A percentile compares a stretch with the other conserved stretches of the same genome.
phyloP scores from a whole-genome alignment of 176 grass and related monocot species.

The Triticum aestivum region DNA sequence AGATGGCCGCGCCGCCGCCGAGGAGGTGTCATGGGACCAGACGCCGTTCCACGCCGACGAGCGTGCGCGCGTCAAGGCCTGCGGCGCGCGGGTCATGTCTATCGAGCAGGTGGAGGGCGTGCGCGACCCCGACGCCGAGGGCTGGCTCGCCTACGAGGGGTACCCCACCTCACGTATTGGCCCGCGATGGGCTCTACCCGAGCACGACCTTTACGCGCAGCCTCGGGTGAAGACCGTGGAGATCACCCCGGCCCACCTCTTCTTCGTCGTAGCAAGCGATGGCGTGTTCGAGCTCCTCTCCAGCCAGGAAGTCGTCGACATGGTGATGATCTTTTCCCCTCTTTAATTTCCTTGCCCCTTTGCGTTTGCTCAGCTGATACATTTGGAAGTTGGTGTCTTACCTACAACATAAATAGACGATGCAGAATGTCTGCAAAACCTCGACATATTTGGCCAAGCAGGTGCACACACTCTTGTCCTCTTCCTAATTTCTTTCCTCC shows the following conservation, averaged over 20 bases:
- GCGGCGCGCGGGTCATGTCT: conserved; percentile 79
- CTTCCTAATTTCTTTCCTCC: too few relatives aligned
- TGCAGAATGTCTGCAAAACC: too few relatives aligned
- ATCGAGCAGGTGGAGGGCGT: conserved; percentile 81
- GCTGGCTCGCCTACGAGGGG: conserved; percentile 60
- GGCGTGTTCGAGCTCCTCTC: conserved; percentile 95
- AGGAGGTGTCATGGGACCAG: conserved; percentile 91
- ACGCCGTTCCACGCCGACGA: conserved; percentile 91
- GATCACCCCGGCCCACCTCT: conserved; percentile 66
- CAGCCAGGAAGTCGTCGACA: too few relatives aligned
- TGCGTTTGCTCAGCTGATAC: too few relatives aligned
- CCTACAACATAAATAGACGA: too few relatives aligned
- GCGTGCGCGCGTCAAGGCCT: conserved; percentile 70
- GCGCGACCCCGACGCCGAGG: conserved; percentile 44
- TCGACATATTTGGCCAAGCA: too few relatives aligned
- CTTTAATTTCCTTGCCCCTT: too few relatives aligned
- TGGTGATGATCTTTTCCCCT: too few relatives aligned
- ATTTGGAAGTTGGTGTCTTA: too few relatives aligned
- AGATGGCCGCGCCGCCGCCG: conserved; percentile 40
- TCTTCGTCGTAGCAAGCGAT: conserved; percentile 86
- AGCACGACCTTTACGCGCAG: conserved; percentile 95
- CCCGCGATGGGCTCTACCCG: conserved; percentile 73
- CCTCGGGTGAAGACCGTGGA: conserved; percentile 69
- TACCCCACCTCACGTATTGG: conserved; percentile 87
- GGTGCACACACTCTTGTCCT: conserved; percentile 14